Percentiles rank a stretch among this genome's conserved stretches.
These are phyloP conservation scores for Stachybotrys chlorohalonatus DNA, from an alignment of 2,329 filamentous ascomycete species.

Conservation along the genomic window DNA sequence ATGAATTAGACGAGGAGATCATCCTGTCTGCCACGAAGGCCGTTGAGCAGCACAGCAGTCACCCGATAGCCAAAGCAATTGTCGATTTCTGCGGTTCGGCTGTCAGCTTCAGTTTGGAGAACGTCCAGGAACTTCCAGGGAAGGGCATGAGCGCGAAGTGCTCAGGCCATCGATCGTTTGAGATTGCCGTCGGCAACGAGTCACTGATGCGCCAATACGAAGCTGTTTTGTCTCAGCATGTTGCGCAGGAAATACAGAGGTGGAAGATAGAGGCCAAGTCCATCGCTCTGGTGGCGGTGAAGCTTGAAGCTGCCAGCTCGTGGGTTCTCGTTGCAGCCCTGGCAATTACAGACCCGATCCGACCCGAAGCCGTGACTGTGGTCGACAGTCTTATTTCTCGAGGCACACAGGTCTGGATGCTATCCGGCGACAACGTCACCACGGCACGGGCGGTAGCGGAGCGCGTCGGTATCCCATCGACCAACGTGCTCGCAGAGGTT, in stretches of 20 bases:
- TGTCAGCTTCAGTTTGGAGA: constrained; percentile 16
- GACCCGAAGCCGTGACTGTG: constrained; percentile 59
- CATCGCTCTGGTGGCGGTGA: constrained; percentile 48
- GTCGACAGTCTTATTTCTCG: constrained; percentile 54
- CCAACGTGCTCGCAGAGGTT: constrained; percentile 78
- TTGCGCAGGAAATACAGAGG: constrained; percentile 29
- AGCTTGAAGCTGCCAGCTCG: constrained; percentile 8
- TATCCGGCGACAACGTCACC: constrained; percentile 82
- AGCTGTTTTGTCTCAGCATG: constrained; percentile 27
- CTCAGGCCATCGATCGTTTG: constrained; percentile 28
- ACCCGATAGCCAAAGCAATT: constrained; percentile 66
- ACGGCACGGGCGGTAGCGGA: constrained; percentile 73
- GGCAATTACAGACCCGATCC: constrained; percentile 72
- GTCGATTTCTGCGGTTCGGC: constrained; percentile 47
- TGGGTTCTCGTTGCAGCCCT: constrained; percentile 57
- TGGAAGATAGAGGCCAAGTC: constrained; percentile 60
- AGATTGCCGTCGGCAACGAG: constrained; percentile 65
- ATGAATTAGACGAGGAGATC: constrained; percentile 12
- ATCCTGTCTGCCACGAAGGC: constrained; percentile 47
- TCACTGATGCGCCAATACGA: constrained; percentile 48
- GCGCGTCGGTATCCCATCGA: constrained; percentile 61
- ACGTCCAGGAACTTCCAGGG: constrained; percentile 60
- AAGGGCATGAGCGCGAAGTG: constrained; percentile 55
- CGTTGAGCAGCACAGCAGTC: constrained; percentile 63
- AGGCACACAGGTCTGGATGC: constrained; percentile 77